Base-by-base conservation (phyloP, 805 yeast species). In the Suhomyces xylopsoci region DNA sequence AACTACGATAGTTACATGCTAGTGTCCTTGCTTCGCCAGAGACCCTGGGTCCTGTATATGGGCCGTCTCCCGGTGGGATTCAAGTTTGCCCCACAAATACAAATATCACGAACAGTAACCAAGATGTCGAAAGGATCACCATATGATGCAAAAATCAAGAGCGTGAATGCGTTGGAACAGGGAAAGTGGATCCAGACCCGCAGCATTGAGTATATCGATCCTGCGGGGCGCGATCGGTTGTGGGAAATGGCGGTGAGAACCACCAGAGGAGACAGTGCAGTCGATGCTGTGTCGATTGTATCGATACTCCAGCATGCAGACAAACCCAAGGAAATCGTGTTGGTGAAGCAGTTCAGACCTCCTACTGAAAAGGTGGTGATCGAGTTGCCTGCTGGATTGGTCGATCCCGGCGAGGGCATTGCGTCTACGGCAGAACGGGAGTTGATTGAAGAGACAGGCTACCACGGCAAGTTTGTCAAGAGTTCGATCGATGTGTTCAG, bases 321-420 rank as follows among this genome's bases (percentile, higher is more conserved):
- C 15, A 32, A 52, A 12, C 58, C 58, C 1, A 58, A 60, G 25
- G 66, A 70, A 44, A 62, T 81, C 25, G 79, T 91, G 7, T 72
- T 94, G 15, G 93, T 90, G 64, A 90, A 89, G 65, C 99, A 93
- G 67, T 93, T 87, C 72, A 80, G 99, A 52, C 97, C 98, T 1
- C 98, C 99, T 1, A 88, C 87, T 3, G 86, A 80, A 50, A 93
- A 90, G 17, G 90, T 93, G 7, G 87, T 96, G 63, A 84, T 93
- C 56, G 99, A 93, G 69, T 80, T 92, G 66, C 99, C 99, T 0
- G 99, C 99, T 0, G 99, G 99, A 0, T 75, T 93, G 56, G 81
- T 94, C 42, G 99, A 93, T 67, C 90, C 92, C 1, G 79, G 82
- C 49, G 98, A 94, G 67, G 67, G 85, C 1, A 69, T 90, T 25